These are phyloP conservation scores for Scedosporium dehoogii DNA, from an alignment of 2,329 filamentous ascomycete genomes.

Conservation along the genomic window DNA sequence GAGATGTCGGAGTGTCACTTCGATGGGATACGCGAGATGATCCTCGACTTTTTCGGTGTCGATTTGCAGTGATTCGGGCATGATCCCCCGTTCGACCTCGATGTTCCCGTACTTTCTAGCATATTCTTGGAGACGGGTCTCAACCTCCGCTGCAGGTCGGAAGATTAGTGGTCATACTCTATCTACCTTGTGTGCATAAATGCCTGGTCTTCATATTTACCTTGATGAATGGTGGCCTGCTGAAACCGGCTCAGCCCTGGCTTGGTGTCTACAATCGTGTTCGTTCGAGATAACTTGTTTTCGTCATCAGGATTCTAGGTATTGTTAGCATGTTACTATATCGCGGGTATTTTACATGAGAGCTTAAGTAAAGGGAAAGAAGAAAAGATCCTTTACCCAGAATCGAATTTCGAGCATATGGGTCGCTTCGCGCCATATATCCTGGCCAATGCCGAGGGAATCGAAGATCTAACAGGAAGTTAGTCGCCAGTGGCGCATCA, in stretches of 20 bases:
- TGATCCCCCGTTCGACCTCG: slow-evolving; percentile 46
- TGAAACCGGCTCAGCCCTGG: slow-evolving; percentile 52
- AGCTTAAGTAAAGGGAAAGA: too few relatives aligned
- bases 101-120: slow-evolving; percentile 21
- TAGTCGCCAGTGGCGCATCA: not conserved
- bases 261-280: slow-evolving; percentile 52
- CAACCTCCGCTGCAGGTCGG: slow-evolving; percentile 28
- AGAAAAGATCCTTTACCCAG: not conserved
- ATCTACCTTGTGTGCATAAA: too few relatives aligned
- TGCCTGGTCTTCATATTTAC: slow-evolving; percentile 46
- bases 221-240: slow-evolving; percentile 61
- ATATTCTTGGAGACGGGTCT: not conserved
- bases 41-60: slow-evolving; percentile 39
- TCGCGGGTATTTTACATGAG: too few relatives aligned
- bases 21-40: slow-evolving; percentile 46
- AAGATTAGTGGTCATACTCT: slow-evolving; percentile 50
- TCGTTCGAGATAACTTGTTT: slow-evolving; percentile 45
- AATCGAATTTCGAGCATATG: slow-evolving; percentile 42
- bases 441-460: slow-evolving; percentile 55
- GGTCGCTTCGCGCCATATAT: slow-evolving; percentile 55
- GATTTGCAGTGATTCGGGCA: slow-evolving; percentile 44
- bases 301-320: slow-evolving; percentile 53
- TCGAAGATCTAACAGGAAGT: slow-evolving; percentile 55
- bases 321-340: not conserved
- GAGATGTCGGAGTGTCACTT: slow-evolving; percentile 45